Percentiles rank a stretch among this genome's conserved stretches.
Evolutionary conservation across 352 stramenopile species (phyloP).

Genomic region (Globisporangium lucens): DNA sequence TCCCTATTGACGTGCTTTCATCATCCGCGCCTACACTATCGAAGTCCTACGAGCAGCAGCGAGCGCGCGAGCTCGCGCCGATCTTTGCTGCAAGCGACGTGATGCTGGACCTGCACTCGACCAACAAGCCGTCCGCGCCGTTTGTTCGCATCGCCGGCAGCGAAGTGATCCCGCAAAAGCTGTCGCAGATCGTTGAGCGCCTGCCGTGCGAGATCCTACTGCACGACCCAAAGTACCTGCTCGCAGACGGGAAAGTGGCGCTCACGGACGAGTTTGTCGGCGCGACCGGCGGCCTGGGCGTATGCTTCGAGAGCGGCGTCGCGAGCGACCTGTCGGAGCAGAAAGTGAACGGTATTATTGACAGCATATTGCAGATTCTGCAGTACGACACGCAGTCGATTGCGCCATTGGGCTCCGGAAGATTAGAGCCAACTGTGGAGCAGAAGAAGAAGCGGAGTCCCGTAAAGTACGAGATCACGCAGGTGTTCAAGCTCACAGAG

Average conservation of each 20-base stretch:
- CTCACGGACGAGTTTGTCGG: constrained; percentile 76
- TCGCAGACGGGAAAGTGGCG: constrained; percentile 52
- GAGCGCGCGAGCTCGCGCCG: constrained; percentile 53
- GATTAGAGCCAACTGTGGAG: not conserved
- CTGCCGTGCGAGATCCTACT: constrained; percentile 58
- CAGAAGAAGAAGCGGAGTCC: not conserved
- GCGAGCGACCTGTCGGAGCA: constrained; percentile 45
- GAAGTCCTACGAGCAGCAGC: constrained; percentile 42
- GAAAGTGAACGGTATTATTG: constrained; percentile 43
- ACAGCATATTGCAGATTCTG: constrained; percentile 49
- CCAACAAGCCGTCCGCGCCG: constrained; percentile 67
- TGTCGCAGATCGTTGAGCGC: constrained; percentile 30
- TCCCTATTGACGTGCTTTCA: constrained; percentile 35
- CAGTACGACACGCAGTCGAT: constrained; percentile 36
- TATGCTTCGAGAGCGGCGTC: constrained; percentile 70
- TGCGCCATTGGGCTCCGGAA: constrained; percentile 12
- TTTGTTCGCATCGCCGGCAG: constrained; percentile 63
- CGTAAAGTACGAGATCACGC: constrained; percentile 42
- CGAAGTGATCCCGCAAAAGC: constrained; percentile 21
- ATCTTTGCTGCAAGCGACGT: constrained; percentile 51
- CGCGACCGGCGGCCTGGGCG: constrained; percentile 46
- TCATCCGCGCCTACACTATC: not conserved
- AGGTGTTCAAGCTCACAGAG: constrained; percentile 62
- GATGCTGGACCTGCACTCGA: constrained; percentile 74
- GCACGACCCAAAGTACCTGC: constrained; percentile 54